phyloP scores from a whole-genome alignment of 176 grass and related monocot genomes.

The Oryza coarctata region DNA sequence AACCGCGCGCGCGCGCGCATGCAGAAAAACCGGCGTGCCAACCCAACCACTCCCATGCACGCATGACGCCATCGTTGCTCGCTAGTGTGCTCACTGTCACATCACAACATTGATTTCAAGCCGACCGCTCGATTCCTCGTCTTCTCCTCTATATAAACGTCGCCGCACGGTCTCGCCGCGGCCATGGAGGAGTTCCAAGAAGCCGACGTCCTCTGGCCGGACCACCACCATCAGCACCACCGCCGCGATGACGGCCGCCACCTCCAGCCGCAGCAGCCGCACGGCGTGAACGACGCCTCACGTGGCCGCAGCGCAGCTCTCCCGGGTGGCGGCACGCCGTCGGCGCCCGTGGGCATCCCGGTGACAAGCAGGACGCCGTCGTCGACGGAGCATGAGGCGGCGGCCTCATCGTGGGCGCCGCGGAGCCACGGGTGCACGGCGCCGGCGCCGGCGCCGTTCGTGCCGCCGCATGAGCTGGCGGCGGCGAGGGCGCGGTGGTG shows the following conservation, averaged over 20 bases:
- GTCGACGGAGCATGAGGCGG: neutral
- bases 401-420: neutral
- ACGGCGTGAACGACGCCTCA: neutral
- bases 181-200: constrained; percentile 33
- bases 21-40: neutral
- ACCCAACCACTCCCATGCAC: neutral
- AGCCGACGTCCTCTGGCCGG: constrained; percentile 37
- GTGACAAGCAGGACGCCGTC: neutral
- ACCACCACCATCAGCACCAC: neutral
- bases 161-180: neutral
- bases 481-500: constrained; percentile 13
- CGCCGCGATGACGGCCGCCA: neutral
- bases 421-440: neutral
- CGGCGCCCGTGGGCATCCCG: constrained; percentile 7
- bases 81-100: neutral
- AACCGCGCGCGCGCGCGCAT: neutral
- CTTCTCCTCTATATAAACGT: neutral
- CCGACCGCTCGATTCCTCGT: neutral
- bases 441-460: neutral
- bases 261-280: neutral
- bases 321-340: neutral
- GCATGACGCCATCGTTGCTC: neutral
- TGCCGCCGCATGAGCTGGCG: constrained; percentile 46
- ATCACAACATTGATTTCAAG: neutral
- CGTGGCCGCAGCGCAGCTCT: neutral